These are phyloP conservation scores for Citrus glauca DNA, from an alignment of 345 rosid species.

Conservation along the genomic window DNA sequence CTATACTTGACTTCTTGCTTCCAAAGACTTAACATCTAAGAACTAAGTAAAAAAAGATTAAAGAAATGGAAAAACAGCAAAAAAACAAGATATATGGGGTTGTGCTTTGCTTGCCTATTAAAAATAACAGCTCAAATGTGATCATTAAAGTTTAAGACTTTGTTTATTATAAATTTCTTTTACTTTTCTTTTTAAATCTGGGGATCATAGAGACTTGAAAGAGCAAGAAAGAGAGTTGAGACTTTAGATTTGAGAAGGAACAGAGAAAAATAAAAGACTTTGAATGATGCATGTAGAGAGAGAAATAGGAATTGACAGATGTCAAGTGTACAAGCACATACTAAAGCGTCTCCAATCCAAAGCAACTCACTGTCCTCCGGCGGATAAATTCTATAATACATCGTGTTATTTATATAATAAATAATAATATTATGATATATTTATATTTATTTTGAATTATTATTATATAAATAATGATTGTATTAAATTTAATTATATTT, in stretches of 20 bases:
- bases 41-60: slow-evolving; percentile 10
- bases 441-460: accelerated
- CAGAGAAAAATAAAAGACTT: not conserved
- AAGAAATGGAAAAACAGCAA: slow-evolving; percentile 12
- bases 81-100: slow-evolving; percentile 16
- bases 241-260: not conserved
- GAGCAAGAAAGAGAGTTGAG: slow-evolving; percentile 8
- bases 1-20: slow-evolving; percentile 1
- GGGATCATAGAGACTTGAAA: slow-evolving; percentile 3
- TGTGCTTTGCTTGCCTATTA: slow-evolving; percentile 22
- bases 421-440: too few relatives aligned
- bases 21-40: slow-evolving; percentile 12
- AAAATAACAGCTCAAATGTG: slow-evolving; percentile 26
- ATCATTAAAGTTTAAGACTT: not conserved
- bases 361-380: not conserved
- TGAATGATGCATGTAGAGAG: not conserved
- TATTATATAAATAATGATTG: accelerated
- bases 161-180: not conserved
- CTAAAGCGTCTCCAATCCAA: slow-evolving; percentile 40
- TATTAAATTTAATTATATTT: too few relatives aligned
- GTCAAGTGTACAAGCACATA: slow-evolving; percentile 40
- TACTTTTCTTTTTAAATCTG: not conserved
- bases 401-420: too few relatives aligned
- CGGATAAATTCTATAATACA: accelerated
- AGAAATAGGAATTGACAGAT: slow-evolving; percentile 28